Base-by-base conservation (phyloP, 371 early-diverging fungal species). In the Circinella umbellata region DNA sequence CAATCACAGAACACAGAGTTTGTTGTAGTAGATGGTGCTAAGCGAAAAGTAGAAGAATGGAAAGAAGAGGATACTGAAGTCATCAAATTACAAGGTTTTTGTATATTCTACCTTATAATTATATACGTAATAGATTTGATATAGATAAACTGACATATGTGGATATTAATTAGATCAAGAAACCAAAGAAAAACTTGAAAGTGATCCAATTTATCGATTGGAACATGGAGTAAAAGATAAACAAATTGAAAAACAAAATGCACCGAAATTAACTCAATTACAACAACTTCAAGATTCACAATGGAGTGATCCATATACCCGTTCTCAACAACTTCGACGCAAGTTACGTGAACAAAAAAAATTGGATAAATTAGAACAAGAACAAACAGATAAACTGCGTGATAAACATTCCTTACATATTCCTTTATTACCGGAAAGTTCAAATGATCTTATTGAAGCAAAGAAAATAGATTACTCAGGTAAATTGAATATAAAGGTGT, bases 271-370 rank as follows among this genome's bases (percentile, higher is more conserved):
- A 14, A 87, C 86, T 0, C 82, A 88, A 18, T 78, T 95, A n/a
- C 91, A 90, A 64, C 72, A 73, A 8, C 75, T 88, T 9, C 88
- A 82, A 62, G 85, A 92, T n/a, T 67, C 80, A 14, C 86, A 83
- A 48, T 95, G 94, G 94, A 84, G 80, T 51, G 93, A 96, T 75
- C 90, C 94, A 0, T 96, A 93, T 73, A 73, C 87, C 5, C 75
- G 83, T 36, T 94, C 94, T 38, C 90, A 92, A 66, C 75, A 77
- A 55, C 68, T 96, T 51, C 87, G 97, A 17, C 89, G 85, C 61
- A 85, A 81, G 60, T 92, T 95, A 69, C 75, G 96, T 55, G 92
- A 77, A 4, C 91, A 90, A 17, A 93, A 92, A 68, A 90, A 89
- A 61, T 69, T 67, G 11, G 83, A 84, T 7, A 86, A 85, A 60